phyloP scores from a whole-genome alignment of 768 basidiomycete species.

The Suillus plorans region DNA sequence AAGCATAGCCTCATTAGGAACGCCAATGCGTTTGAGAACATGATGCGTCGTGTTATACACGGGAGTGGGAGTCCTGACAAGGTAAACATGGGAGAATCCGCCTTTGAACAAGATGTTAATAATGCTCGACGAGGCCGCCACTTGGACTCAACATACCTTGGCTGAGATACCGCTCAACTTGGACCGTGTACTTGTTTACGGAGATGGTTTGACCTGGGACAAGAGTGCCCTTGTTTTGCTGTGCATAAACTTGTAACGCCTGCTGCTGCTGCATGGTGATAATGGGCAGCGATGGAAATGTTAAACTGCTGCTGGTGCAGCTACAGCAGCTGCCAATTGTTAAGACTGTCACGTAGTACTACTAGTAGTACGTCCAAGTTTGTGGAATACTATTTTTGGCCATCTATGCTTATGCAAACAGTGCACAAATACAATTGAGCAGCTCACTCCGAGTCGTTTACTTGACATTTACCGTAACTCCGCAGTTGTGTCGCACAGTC shows the following conservation, averaged over 20 bases:
- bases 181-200: conserved; percentile 87
- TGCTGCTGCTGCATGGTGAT: conserved; percentile 43
- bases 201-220: conserved; percentile 82
- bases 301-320: background rate
- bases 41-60: conserved; percentile 92
- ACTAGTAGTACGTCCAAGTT: background rate
- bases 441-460: too few relatives aligned
- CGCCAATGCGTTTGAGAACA: conserved; percentile 96
- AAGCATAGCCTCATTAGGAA: conserved; percentile 85
- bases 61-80: conserved; percentile 82
- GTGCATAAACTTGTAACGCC: conserved; percentile 43
- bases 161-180: conserved; percentile 91
- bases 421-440: too few relatives aligned
- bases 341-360: background rate
- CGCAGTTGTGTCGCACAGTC: too few relatives aligned
- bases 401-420: background rate
- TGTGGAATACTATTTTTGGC: background rate
- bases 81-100: conserved; percentile 97
- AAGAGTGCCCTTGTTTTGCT: conserved; percentile 63
- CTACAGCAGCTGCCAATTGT: conserved; percentile 3
- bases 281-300: conserved; percentile 5
- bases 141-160: conserved; percentile 62
- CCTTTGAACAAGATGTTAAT: conserved; percentile 46
- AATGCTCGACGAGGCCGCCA: conserved; percentile 12
- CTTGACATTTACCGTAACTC: too few relatives aligned